A percentile compares a stretch with the other conserved stretches of the same genome.
Conservation (phyloP, 768 basidiomycete species). For the Boletus bicolor region DNA sequence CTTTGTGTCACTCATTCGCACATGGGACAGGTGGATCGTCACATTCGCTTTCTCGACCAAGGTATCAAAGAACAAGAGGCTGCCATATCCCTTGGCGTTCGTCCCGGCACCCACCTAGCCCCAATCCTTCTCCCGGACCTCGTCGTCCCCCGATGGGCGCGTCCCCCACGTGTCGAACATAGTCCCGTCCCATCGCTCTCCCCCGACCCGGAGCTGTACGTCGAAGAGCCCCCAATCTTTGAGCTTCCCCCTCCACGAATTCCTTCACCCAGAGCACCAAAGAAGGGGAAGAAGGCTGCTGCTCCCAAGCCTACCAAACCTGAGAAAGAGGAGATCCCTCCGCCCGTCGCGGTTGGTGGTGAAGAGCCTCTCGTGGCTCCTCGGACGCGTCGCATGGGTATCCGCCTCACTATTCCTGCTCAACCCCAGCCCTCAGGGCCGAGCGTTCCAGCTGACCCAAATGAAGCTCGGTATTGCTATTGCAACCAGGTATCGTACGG, state of each 20-base stretch:
- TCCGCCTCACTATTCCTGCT: conserved; percentile 38
- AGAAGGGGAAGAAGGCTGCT: conserved; percentile 24
- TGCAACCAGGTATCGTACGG: conserved; percentile 81
- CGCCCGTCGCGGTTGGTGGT: not conserved
- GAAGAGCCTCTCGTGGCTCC: conserved; percentile 7
- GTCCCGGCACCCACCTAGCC: conserved; percentile 51
- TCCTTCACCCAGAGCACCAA: conserved; percentile 16
- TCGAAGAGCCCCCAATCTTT: conserved; percentile 10
- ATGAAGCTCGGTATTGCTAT: conserved; percentile 71
- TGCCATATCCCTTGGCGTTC: conserved; percentile 49
- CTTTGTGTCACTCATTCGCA: not conserved
- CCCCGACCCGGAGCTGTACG: conserved; percentile 26
- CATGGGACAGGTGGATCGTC: conserved; percentile 63
- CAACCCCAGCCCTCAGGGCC: conserved; percentile 19
- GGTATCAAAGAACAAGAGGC: conserved; percentile 63
- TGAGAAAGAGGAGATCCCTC: conserved; percentile 19
- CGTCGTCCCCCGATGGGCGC: conserved; percentile 51
- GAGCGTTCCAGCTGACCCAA: conserved; percentile 35
- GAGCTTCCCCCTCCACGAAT: conserved; percentile 12
- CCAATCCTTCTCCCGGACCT: conserved; percentile 62
- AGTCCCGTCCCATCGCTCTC: conserved; percentile 41
- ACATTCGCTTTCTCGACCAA: conserved; percentile 74
- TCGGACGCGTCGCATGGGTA: conserved; percentile 25
- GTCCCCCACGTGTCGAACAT: conserved; percentile 40
- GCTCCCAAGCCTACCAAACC: conserved; percentile 9